Conservation (phyloP, 2,329 filamentous ascomycete species). For the Penicillium sp. region DNA sequence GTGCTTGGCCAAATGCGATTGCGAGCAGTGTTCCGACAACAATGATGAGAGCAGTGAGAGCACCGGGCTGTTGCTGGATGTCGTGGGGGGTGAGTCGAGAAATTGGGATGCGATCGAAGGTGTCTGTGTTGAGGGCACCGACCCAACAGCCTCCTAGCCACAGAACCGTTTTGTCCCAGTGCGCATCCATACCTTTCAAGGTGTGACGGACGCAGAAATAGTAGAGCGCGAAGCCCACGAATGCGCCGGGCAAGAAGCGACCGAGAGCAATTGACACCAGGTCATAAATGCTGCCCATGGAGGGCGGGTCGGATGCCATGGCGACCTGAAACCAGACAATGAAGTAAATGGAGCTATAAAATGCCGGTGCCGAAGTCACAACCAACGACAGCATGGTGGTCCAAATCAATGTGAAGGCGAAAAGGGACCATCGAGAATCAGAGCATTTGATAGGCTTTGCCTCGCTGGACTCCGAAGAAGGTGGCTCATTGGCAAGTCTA, state of each 20-base stretch:
- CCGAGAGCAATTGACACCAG: constrained; percentile 57
- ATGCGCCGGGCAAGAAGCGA: constrained; percentile 60
- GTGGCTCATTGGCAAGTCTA: constrained; percentile 16
- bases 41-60: constrained; percentile 57
- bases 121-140: constrained; percentile 63
- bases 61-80: constrained; percentile 61
- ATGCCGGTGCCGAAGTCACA: constrained; percentile 56
- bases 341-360: constrained; percentile 57
- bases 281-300: constrained; percentile 54
- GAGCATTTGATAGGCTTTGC: constrained; percentile 44
- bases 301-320: constrained; percentile 61
- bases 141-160: constrained; percentile 64
- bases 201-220: constrained; percentile 54
- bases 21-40: constrained; percentile 53
- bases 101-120: constrained; percentile 64
- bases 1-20: constrained; percentile 58
- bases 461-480: constrained; percentile 27
- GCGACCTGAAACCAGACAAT: constrained; percentile 62
- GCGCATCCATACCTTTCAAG: constrained; percentile 54
- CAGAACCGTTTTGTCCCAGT: constrained; percentile 61
- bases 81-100: constrained; percentile 64
- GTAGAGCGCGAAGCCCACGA: constrained; percentile 60
- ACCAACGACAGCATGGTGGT: constrained; percentile 59
- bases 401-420: constrained; percentile 57
- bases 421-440: constrained; percentile 60